Conservation (phyloP, 2,329 filamentous ascomycete species). For the Pyricularia pennisetigena region DNA sequence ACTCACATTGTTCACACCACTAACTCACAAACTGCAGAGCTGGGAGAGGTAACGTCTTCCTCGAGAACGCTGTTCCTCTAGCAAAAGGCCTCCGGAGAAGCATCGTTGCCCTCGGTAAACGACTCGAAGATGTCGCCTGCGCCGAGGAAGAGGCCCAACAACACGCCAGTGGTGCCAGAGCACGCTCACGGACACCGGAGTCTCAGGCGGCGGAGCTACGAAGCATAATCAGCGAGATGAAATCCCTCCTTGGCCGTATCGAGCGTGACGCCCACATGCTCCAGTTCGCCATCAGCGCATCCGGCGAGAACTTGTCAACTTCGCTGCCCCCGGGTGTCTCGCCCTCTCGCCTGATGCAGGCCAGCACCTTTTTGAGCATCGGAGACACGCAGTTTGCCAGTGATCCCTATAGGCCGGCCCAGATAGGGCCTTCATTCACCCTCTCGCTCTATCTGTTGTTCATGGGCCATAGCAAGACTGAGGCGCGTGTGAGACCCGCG, state of each 20-base stretch:
- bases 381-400: conserved; percentile 76
- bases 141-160: conserved; percentile 44
- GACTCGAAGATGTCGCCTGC: conserved; percentile 59
- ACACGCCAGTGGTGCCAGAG: conserved; percentile 21
- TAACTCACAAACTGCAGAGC: conserved; percentile 21
- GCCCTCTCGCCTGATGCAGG: conserved; percentile 81
- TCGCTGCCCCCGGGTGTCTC: conserved; percentile 75
- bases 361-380: conserved; percentile 80
- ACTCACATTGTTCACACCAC: background rate
- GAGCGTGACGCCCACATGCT: conserved; percentile 88
- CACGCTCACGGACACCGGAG: conserved; percentile 36
- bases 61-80: conserved; percentile 77
- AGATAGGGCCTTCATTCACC: conserved; percentile 80
- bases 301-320: conserved; percentile 76
- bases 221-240: conserved; percentile 65
- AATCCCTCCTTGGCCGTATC: conserved; percentile 63
- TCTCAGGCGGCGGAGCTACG: conserved; percentile 56
- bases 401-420: conserved; percentile 52
- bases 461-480: conserved; percentile 49
- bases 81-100: conserved; percentile 77
- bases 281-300: conserved; percentile 88
- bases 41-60: conserved; percentile 42
- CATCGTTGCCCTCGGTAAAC: conserved; percentile 69
- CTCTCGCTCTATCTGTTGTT: conserved; percentile 95
- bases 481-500: background rate